Base-by-base conservation (phyloP, 257 asterid genomes). In the Fraxinus quadrangulata region DNA sequence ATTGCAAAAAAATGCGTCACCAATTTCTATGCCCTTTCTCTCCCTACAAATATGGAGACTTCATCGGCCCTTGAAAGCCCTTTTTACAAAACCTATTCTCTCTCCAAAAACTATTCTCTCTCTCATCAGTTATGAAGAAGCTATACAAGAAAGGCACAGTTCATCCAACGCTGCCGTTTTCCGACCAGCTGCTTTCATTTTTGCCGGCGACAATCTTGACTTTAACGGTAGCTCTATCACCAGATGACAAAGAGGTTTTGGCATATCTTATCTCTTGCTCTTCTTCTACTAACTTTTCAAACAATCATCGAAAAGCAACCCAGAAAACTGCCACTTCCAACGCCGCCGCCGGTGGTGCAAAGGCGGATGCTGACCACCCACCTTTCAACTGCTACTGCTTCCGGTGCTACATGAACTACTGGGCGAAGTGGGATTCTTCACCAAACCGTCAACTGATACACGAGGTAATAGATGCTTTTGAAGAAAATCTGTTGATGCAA, bases 341-440 rank as follows among this genome's bases (percentile, higher is more conserved):
- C 33, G 19, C 54, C 5, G 54, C 17, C 19, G 19, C 81, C 23
- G 75, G 73, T 2, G 39, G 81, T 59, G 73, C 86, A 4, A 82
- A 68, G 83, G 89, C 71, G 83, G 85, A 70, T 82, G 72, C 77
- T n/a, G 90, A 90, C 90, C 95, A 92, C 78, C 75, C 87, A 6
- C 77, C 87, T 31, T 89, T 88, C 70, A 83, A 67, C 85, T 91
- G 97, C 84, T 77, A 67, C 85, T 90, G 97, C 84, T 92, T 92
- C 86, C 80, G 88, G 12, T 92, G 97, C 78, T 92, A 92, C 66
- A 89, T 79, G 86, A 83, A 86, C 68, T 92, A 89, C 45, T 92
- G 96, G 97, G 90, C 73, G 3, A 85, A 82, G 79, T 92, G 97
- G 97, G 92, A 90, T 51, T 71, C 92, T 0, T 92, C 97, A 70